These are phyloP conservation scores for Xylaria flabelliformis DNA, from an alignment of 495 filamentous ascomycete genomes.

Conservation along the genomic window DNA sequence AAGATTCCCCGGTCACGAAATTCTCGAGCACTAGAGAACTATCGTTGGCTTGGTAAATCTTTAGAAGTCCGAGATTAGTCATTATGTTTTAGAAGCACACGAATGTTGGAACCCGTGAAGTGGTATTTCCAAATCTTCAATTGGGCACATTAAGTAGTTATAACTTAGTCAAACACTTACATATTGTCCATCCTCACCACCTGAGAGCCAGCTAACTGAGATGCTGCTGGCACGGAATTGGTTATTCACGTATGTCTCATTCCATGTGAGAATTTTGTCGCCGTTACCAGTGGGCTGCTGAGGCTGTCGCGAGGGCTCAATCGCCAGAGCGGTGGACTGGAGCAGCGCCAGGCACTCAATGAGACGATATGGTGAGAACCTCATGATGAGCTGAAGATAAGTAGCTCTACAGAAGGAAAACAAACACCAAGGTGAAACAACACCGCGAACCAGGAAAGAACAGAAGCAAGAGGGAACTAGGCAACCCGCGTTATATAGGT, in stretches of 20 bases:
- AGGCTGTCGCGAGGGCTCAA: conserved; percentile 48
- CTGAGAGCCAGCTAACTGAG: conserved; percentile 55
- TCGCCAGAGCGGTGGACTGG: conserved; percentile 34
- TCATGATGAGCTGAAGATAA: conserved; percentile 30
- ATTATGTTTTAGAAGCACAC: background rate
- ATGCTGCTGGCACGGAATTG: conserved; percentile 40
- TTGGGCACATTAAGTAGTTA: too few species aligned
- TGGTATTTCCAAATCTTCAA: background rate
- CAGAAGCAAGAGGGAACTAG: background rate
- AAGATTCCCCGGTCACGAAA: conserved; percentile 53
- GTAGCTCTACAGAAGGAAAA: background rate
- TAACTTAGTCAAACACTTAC: conserved; percentile 4
- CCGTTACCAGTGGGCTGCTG: conserved; percentile 46
- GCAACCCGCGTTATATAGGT: background rate
- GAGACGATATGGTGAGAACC: conserved; percentile 22
- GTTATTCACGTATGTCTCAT: conserved; percentile 46
- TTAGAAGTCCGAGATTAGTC: background rate
- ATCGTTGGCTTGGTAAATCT: conserved; percentile 49
- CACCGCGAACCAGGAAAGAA: too few species aligned
- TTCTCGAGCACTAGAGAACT: conserved; percentile 57
- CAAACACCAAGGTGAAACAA: background rate
- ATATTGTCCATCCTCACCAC: conserved; percentile 53
- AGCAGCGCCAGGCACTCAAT: conserved; percentile 30
- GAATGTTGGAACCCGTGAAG: background rate
- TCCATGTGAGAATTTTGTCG: conserved; percentile 51